A percentile compares a stretch with the other conserved stretches of the same genome.
Conservation (phyloP, 176 grass and related monocot species). For the Hsuehochloa calcarea region DNA sequence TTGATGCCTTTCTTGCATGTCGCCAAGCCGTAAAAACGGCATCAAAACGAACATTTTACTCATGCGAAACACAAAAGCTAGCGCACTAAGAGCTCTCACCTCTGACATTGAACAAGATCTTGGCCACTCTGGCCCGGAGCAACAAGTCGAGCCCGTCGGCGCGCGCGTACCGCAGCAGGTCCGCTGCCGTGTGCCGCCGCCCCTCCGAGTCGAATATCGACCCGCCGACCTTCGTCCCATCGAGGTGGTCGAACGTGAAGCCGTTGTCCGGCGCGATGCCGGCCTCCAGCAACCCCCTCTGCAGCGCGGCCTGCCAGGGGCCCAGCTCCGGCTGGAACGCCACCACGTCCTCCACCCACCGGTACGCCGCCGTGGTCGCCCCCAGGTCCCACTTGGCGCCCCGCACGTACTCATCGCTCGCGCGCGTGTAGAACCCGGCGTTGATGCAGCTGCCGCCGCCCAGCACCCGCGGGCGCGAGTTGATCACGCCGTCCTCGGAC, state of each 20-base stretch:
- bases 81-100: constrained; percentile 17
- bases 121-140: constrained; percentile 58
- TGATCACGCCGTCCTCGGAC: constrained; percentile 83
- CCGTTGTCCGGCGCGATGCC: constrained; percentile 59
- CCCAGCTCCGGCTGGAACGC: constrained; percentile 57
- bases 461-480: constrained; percentile 70
- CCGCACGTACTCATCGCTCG: constrained; percentile 44
- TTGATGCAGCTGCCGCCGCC: constrained; percentile 90
- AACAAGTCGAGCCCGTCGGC: constrained; percentile 50
- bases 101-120: constrained; percentile 55
- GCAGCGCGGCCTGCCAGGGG: constrained; percentile 54
- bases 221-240: constrained; percentile 63
- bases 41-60: background rate
- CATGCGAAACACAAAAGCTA: background rate
- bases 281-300: constrained; percentile 55
- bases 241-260: constrained; percentile 64
- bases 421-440: constrained; percentile 87
- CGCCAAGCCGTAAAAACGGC: background rate
- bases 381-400: constrained; percentile 44
- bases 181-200: constrained; percentile 63
- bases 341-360: constrained; percentile 71
- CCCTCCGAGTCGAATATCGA: constrained; percentile 62
- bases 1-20: background rate
- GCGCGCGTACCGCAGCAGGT: constrained; percentile 55
- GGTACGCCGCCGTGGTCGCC: constrained; percentile 49